Evolutionary conservation across 2,329 filamentous ascomycete species (phyloP).

Genomic region (Parasarocladium wereldwijsianum): DNA sequence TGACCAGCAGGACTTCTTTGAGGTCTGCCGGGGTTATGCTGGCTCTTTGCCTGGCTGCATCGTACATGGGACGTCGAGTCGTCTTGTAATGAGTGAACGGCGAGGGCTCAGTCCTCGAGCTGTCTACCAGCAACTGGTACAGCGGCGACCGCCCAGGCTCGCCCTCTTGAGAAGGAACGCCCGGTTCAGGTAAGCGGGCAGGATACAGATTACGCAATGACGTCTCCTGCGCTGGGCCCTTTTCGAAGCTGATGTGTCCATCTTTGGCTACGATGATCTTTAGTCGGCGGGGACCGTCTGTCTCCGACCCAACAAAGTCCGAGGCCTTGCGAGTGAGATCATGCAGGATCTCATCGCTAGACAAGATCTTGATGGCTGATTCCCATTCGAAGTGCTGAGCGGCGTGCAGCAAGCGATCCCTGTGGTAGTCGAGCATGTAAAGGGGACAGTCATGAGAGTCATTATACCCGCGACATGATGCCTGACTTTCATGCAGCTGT

Average conservation of each 20-base stretch:
- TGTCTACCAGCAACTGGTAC: constrained; percentile 31
- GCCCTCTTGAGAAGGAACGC: neutral
- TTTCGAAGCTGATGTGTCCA: constrained; percentile 30
- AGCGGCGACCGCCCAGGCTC: constrained; percentile 14
- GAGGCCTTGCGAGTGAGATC: constrained; percentile 19
- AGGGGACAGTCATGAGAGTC: constrained; percentile 41
- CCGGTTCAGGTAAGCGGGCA: constrained; percentile 31
- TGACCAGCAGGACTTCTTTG: constrained; percentile 65
- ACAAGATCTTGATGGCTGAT: constrained; percentile 26
- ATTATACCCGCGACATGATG: constrained; percentile 33
- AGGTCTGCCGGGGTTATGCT: constrained; percentile 33
- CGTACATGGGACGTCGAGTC: constrained; percentile 57
- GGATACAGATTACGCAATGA: constrained; percentile 42
- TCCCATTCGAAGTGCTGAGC: constrained; percentile 42
- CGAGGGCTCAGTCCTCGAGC: constrained; percentile 24
- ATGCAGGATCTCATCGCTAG: constrained; percentile 29
- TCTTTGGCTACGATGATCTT: constrained; percentile 37
- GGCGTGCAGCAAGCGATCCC: constrained; percentile 58
- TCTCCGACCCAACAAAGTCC: constrained; percentile 19
- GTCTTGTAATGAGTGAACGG: constrained; percentile 82
- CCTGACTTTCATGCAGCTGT: constrained; percentile 20
- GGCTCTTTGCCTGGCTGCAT: constrained; percentile 48
- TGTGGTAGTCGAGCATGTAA: constrained; percentile 69
- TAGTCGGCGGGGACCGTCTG: constrained; percentile 29
- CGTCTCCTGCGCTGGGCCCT: constrained; percentile 16